phyloP scores from a whole-genome alignment of 2,329 filamentous ascomycete genomes.

The Trichoderma sp. region DNA sequence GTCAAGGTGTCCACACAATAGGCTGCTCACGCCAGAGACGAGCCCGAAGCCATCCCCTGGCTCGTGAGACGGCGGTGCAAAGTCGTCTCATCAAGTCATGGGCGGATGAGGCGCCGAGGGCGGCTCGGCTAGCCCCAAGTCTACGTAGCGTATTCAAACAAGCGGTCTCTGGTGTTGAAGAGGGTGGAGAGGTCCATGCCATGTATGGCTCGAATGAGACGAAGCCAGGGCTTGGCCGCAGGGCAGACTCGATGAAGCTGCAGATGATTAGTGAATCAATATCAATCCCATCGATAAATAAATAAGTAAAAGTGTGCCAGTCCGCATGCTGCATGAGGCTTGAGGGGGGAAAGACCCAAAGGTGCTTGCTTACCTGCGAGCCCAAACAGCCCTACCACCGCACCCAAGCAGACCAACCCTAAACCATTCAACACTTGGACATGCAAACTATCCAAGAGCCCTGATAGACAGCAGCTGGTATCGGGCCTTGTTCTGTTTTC shows the following conservation, averaged over 20 bases:
- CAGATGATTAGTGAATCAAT: slow-evolving; percentile 14
- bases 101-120: slow-evolving; percentile 22
- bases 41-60: slow-evolving; percentile 1
- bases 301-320: slow-evolving; percentile 5
- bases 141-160: slow-evolving; percentile 19
- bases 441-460: background rate
- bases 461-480: slow-evolving; percentile 11
- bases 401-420: background rate
- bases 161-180: slow-evolving; percentile 12
- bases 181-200: slow-evolving; percentile 8
- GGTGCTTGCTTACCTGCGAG: slow-evolving; percentile 14
- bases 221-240: slow-evolving; percentile 10
- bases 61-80: slow-evolving; percentile 24
- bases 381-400: slow-evolving; percentile 21
- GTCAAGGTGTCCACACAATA: slow-evolving; percentile 20
- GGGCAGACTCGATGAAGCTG: slow-evolving; percentile 25
- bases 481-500: slow-evolving; percentile 8
- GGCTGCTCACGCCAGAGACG: slow-evolving; percentile 12
- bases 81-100: background rate
- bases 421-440: background rate
- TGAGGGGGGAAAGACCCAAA: slow-evolving; percentile 1
- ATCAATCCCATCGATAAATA: background rate
- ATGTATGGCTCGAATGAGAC: slow-evolving; percentile 8
- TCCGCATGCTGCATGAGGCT: slow-evolving; percentile 11
- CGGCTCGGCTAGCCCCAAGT: slow-evolving; percentile 23